These are phyloP conservation scores for Bruguiera hainesii DNA, from an alignment of 441 rosid species.

Conservation along the genomic window DNA sequence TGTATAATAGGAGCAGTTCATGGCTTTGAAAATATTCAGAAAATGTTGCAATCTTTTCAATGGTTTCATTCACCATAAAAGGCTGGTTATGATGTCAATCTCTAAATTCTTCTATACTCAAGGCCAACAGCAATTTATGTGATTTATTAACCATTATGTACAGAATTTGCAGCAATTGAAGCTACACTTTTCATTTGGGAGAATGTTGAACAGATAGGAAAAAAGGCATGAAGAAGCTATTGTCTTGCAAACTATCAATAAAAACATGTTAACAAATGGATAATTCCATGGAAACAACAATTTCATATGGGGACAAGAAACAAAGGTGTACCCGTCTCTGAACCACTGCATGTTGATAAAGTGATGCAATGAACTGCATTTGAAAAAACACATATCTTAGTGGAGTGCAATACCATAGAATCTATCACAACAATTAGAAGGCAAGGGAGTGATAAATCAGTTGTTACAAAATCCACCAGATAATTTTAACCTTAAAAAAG, in stretches of 20 bases:
- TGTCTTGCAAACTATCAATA: background rate
- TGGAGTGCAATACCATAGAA: constrained; percentile 4
- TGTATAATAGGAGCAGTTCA: constrained; percentile 32
- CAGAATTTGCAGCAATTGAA: background rate
- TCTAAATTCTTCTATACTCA: constrained; percentile 3
- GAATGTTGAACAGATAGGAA: background rate
- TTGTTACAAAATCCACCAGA: too few relatives aligned
- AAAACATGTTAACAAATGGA: background rate
- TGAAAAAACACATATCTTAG: constrained; percentile 19
- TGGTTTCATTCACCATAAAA: background rate
- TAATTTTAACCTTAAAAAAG: too few relatives aligned
- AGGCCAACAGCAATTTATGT: background rate
- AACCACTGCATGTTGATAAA: constrained; percentile 90
- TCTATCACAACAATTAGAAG: background rate
- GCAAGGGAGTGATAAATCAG: too few relatives aligned
- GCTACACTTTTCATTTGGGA: background rate
- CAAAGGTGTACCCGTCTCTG: constrained; percentile 71
- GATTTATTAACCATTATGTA: background rate
- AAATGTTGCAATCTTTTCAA: background rate
- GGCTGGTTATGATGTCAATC: background rate
- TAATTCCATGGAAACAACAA: background rate
- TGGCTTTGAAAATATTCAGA: constrained; percentile 5
- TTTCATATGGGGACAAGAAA: constrained; percentile 7
- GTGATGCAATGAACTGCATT: constrained; percentile 87
- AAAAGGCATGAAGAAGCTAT: background rate